A percentile compares a stretch with the other conserved stretches of the same genome.
These are phyloP conservation scores for Hanseniaspora sp. DNA, from an alignment of 1,139 yeast species.

Conservation along the genomic window DNA sequence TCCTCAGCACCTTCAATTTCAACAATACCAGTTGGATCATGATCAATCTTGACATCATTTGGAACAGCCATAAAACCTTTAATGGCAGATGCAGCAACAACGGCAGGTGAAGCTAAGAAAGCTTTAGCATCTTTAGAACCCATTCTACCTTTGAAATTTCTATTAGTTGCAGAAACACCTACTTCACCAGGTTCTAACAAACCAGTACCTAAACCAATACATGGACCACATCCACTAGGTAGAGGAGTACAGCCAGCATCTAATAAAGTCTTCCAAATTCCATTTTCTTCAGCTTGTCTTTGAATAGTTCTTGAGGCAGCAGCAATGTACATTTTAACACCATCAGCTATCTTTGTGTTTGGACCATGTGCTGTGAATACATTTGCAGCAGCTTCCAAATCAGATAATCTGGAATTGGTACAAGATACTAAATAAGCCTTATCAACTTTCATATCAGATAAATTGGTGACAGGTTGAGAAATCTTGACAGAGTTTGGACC, in stretches of 20 bases:
- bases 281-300: conserved; percentile 75
- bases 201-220: conserved; percentile 95
- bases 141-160: conserved; percentile 98
- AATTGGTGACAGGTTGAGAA: conserved; percentile 63
- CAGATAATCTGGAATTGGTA: conserved; percentile 87
- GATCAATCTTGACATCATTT: conserved; percentile 41
- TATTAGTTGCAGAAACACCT: conserved; percentile 94
- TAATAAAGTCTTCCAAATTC: conserved; percentile 82
- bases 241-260: conserved; percentile 91
- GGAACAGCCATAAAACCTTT: conserved; percentile 90
- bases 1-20: conserved; percentile 32
- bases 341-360: conserved; percentile 71
- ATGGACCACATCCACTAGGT: conserved; percentile 99
- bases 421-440: conserved; percentile 97
- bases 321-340: conserved; percentile 91
- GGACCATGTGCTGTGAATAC: conserved; percentile 34
- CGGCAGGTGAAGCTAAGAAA: conserved; percentile 92
- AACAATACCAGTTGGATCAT: conserved; percentile 26
- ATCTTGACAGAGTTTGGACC: conserved; percentile 97
- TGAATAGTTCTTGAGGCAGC: conserved; percentile 94
- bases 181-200: conserved; percentile 88
- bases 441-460: conserved; percentile 66
- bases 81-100: conserved; percentile 95
- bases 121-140: conserved; percentile 95
- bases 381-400: conserved; percentile 89